phyloP scores from a whole-genome alignment of 805 yeast species.

The Yarrowia deformans region DNA sequence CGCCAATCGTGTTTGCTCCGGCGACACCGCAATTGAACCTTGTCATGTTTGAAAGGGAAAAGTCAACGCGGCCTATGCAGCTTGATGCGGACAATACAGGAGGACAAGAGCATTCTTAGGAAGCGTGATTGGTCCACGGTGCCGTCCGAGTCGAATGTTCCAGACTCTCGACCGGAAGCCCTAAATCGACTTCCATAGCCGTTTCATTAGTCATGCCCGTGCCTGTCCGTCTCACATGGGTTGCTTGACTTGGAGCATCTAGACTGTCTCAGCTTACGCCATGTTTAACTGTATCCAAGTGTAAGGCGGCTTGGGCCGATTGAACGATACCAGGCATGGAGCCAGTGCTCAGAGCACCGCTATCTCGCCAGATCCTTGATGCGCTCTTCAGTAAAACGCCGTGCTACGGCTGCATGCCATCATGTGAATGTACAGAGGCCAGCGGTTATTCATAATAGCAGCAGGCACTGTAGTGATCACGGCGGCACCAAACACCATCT shows the following conservation, averaged over 20 bases:
- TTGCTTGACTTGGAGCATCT: neutral
- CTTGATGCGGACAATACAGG: neutral
- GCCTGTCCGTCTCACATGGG: neutral
- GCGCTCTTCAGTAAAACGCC: conserved; percentile 6
- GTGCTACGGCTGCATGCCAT: conserved; percentile 17
- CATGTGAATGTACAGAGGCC: too few relatives aligned
- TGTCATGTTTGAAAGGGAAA: neutral
- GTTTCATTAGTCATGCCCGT: neutral
- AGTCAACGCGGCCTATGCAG: neutral
- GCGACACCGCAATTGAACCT: conserved; percentile 11
- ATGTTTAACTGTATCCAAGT: conserved; percentile 5
- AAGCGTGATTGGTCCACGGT: neutral
- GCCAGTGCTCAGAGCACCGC: too few relatives aligned
- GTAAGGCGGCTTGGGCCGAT: neutral
- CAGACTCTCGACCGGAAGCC: neutral
- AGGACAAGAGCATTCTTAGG: neutral
- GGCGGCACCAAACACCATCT: too few relatives aligned
- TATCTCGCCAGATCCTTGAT: too few relatives aligned
- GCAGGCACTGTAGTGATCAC: too few relatives aligned
- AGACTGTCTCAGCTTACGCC: too few relatives aligned
- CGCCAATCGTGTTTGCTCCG: conserved; percentile 12
- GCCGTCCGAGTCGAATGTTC: conserved; percentile 3
- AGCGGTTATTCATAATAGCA: too few relatives aligned
- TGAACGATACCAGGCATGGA: too few relatives aligned
- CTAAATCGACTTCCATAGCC: neutral